Evolutionary conservation across 169 alveolate genomes (phyloP).

Genomic region (Plasmodium coatneyi): DNA sequence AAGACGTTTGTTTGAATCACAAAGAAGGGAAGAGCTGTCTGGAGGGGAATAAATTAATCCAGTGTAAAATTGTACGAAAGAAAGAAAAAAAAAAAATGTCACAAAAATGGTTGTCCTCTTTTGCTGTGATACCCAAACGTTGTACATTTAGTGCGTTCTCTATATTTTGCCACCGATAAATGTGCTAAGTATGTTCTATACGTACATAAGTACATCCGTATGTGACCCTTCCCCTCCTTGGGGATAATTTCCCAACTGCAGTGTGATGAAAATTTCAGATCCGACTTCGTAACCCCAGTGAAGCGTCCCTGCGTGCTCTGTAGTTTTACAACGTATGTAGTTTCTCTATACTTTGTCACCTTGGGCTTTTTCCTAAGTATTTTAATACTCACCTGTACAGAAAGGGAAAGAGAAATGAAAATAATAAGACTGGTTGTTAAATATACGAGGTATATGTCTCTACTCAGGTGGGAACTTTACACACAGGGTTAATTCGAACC

Average conservation of each 20-base stretch:
- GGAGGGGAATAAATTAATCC: constrained; percentile 68
- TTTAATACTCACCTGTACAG: constrained; percentile 18
- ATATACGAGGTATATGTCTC: constrained; percentile 42
- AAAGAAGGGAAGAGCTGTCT: constrained; percentile 20
- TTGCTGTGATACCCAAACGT: background rate
- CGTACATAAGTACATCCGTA: background rate
- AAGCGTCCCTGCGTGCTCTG: constrained; percentile 31
- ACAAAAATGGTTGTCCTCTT: background rate
- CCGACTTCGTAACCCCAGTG: constrained; percentile 28
- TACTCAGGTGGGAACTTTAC: constrained; percentile 33
- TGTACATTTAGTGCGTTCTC: background rate
- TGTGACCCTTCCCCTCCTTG: background rate
- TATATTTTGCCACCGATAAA: background rate
- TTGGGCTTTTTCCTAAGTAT: constrained; percentile 5
- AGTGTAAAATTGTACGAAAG: constrained; percentile 63
- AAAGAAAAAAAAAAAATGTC: background rate
- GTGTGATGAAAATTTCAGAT: constrained; percentile 70
- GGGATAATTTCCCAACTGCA: background rate
- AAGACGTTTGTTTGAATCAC: constrained; percentile 47
- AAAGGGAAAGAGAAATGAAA: background rate
- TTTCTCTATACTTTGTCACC: background rate
- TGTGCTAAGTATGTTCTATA: background rate
- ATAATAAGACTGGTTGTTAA: constrained; percentile 27
- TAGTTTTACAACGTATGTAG: constrained; percentile 13
- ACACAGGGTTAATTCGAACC: background rate